Percentiles rank a stretch among this genome's conserved stretches.
Evolutionary conservation across 164 flowering plant species (phyloP).

Genomic region (Pachysandra terminalis): DNA sequence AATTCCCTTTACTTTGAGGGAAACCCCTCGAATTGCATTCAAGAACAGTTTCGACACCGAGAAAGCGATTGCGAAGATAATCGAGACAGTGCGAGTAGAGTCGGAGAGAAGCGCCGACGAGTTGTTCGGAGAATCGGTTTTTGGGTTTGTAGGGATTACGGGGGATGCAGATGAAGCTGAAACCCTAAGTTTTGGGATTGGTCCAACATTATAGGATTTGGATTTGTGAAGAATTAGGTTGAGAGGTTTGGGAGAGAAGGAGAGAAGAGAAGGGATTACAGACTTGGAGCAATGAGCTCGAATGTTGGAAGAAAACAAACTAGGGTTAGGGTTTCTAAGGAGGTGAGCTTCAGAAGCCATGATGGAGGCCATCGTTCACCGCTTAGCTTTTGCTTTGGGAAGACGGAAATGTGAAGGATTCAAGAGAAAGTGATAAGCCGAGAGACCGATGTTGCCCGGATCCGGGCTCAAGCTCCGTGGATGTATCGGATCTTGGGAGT

Average conservation of each 20-base stretch:
- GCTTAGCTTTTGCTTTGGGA: too few species aligned
- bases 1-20: slow-evolving; percentile 14
- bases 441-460: too few species aligned
- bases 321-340: slow-evolving; percentile 14
- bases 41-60: slow-evolving; percentile 25
- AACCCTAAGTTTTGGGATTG: slow-evolving; percentile 11
- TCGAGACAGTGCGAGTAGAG: slow-evolving; percentile 53
- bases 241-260: slow-evolving; percentile 1
- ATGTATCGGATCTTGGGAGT: too few species aligned
- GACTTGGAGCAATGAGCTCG: not conserved
- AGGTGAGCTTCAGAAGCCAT: slow-evolving; percentile 18
- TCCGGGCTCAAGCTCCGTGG: too few species aligned
- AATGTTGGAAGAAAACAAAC: not conserved
- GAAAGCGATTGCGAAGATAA: slow-evolving; percentile 34
- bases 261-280: slow-evolving; percentile 1
- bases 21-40: slow-evolving; percentile 3
- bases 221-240: slow-evolving; percentile 1
- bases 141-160: not conserved
- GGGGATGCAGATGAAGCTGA: slow-evolving; percentile 13
- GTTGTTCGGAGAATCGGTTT: not conserved
- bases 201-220: not conserved
- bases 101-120: slow-evolving; percentile 20
- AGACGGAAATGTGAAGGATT: too few species aligned
- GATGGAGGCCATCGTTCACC: slow-evolving; percentile 2
- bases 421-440: too few species aligned